These are phyloP conservation scores for Albizia julibrissin DNA, from an alignment of 306 rosid genomes.

Conservation along the genomic window DNA sequence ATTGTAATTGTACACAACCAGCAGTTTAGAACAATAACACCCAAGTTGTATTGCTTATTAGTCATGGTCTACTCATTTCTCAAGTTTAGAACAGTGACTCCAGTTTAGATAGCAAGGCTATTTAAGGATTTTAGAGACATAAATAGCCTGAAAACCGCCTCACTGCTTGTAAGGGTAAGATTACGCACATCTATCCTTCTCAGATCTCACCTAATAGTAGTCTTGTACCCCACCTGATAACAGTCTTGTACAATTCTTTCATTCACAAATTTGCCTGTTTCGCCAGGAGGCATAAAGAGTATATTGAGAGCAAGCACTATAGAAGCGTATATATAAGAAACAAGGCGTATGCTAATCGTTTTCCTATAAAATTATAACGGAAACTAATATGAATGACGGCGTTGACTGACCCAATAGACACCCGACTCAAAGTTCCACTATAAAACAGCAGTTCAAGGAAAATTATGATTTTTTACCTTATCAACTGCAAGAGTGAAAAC, in stretches of 20 bases:
- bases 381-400: not conserved
- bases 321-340: no score
- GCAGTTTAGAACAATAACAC: not conserved
- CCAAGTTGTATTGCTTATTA: not conserved
- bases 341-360: not conserved
- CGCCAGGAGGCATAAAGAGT: no score
- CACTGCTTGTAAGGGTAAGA: no score
- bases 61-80: not conserved
- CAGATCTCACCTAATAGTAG: no score
- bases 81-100: not conserved
- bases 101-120: not conserved
- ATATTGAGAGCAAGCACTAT: no score
- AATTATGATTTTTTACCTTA: constrained; percentile 57
- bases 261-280: no score
- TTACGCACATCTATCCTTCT: no score
- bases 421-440: not conserved
- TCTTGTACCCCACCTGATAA: no score
- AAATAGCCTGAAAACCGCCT: not conserved
- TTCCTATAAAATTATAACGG: no score
- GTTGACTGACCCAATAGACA: not conserved
- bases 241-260: no score
- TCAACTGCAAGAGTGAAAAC: constrained; percentile 94
- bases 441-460: not conserved
- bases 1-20: not conserved
- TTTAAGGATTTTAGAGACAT: not conserved